Evolutionary conservation across 2,329 filamentous ascomycete genomes (phyloP).

Genomic region (Neoarthrinium moseri): DNA sequence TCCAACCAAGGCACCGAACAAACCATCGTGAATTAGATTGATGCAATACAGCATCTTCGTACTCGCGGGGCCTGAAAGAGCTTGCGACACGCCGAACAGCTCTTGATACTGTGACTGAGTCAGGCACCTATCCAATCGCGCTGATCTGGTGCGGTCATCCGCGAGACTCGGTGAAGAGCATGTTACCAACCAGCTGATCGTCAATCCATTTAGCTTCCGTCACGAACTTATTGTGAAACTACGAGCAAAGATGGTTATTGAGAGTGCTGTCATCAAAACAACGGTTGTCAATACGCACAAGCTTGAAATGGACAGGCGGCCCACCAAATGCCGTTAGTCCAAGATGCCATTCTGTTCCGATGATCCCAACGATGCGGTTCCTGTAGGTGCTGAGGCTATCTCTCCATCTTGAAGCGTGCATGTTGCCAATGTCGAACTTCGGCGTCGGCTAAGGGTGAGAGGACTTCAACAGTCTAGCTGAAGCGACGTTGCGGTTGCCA

Average conservation of each 20-base stretch:
- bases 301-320: constrained; percentile 68
- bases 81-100: constrained; percentile 68
- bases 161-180: neutral
- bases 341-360: constrained; percentile 62
- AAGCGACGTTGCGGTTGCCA: too few species aligned
- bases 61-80: constrained; percentile 64
- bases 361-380: too few species aligned
- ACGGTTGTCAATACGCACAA: constrained; percentile 32
- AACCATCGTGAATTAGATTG: constrained; percentile 60
- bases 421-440: too few species aligned
- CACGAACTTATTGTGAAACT: constrained; percentile 62
- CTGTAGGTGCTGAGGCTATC: too few species aligned
- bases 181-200: constrained; percentile 56
- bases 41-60: constrained; percentile 74
- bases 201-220: constrained; percentile 63
- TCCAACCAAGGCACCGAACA: constrained; percentile 53
- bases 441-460: too few species aligned
- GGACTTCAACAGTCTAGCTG: too few species aligned
- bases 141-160: neutral
- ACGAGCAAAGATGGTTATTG: neutral
- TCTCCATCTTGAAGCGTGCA: too few species aligned
- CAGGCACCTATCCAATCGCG: too few species aligned
- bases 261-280: neutral
- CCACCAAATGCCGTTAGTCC: constrained; percentile 67
- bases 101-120: constrained; percentile 72